A percentile compares a stretch with the other conserved stretches of the same genome.
Evolutionary conservation across 768 basidiomycete species (phyloP).

Genomic region (Mycena galopus): DNA sequence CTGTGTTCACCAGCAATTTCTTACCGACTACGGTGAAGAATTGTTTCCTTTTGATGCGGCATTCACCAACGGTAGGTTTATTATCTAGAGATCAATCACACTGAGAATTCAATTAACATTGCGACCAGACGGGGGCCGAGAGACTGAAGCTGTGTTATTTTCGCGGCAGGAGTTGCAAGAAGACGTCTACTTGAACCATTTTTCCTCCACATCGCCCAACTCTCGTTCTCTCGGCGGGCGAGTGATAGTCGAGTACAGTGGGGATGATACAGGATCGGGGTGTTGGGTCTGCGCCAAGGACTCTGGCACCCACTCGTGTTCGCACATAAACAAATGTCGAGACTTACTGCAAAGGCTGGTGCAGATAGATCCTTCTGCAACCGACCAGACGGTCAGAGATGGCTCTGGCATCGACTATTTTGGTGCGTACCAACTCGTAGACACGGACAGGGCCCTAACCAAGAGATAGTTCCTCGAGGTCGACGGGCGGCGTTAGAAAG

Average conservation of each 20-base stretch:
- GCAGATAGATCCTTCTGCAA: constrained; percentile 11
- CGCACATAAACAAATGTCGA: not conserved
- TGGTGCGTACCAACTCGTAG: not conserved
- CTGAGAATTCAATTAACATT: not conserved
- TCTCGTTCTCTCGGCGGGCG: not conserved
- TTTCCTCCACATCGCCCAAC: constrained; percentile 4
- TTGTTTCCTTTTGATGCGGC: not conserved
- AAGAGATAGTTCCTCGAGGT: not conserved
- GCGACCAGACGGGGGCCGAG: not conserved
- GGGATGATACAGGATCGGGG: constrained; percentile 3
- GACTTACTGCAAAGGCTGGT: constrained; percentile 15
- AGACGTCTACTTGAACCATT: constrained; percentile 7
- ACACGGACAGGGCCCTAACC: not conserved
- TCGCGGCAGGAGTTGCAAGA: constrained; percentile 5
- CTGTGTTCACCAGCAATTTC: constrained; percentile 22
- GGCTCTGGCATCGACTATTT: not conserved
- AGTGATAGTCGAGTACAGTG: constrained; percentile 4
- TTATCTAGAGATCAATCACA: not conserved
- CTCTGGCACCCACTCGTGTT: not conserved
- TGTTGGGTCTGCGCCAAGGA: constrained; percentile 10
- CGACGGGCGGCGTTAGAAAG: not conserved
- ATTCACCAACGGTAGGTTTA: not conserved
- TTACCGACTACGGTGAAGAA: constrained; percentile 15
- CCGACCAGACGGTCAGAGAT: not conserved
- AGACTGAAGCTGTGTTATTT: not conserved